Conservation (phyloP, 768 basidiomycete genomes). For the Tulasnella sp. region DNA sequence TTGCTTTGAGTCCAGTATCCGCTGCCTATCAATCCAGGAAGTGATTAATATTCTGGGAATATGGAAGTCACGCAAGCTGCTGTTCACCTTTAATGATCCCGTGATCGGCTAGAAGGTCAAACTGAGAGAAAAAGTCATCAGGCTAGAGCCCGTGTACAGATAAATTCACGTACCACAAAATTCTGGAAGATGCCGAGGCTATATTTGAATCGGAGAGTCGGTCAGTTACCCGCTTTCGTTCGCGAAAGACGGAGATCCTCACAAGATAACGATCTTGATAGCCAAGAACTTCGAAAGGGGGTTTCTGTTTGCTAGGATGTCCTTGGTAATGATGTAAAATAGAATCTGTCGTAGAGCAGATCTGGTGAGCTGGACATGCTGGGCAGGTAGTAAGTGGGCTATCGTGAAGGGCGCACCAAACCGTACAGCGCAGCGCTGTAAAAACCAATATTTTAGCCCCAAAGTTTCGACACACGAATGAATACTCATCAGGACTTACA, state of each 20-base stretch:
- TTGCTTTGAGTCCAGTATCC: constrained; percentile 80
- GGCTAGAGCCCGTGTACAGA: neutral
- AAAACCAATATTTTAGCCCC: no score
- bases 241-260: neutral
- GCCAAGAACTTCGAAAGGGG: constrained; percentile 81
- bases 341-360: constrained; percentile 43
- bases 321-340: constrained; percentile 76
- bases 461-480: neutral
- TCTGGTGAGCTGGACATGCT: neutral
- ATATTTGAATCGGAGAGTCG: constrained; percentile 33
- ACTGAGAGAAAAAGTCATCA: constrained; percentile 40
- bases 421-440: constrained; percentile 71
- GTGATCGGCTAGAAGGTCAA: constrained; percentile 57
- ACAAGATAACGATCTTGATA: constrained; percentile 53
- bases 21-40: constrained; percentile 45
- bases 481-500: constrained; percentile 41
- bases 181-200: constrained; percentile 81
- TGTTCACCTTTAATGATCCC: constrained; percentile 59
- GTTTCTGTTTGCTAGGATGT: constrained; percentile 68
- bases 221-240: neutral
- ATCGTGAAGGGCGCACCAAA: constrained; percentile 36
- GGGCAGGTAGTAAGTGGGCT: neutral
- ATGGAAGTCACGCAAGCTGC: neutral
- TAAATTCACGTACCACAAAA: constrained; percentile 53
- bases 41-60: neutral